Conservation (phyloP, 1,284 basidiomycete species). For the Boletus sp. region DNA sequence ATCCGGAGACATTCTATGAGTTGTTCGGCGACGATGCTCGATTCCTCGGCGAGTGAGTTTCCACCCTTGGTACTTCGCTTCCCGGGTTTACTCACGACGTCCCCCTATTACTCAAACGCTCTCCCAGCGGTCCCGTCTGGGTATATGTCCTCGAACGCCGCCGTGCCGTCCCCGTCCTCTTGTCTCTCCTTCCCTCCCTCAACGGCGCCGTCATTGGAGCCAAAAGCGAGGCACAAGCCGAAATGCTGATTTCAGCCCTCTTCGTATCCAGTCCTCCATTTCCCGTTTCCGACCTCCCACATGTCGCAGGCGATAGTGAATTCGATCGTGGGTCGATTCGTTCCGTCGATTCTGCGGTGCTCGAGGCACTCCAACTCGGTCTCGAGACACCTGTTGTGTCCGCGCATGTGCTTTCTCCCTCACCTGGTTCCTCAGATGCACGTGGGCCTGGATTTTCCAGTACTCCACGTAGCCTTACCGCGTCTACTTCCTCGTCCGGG, state of each 20-base stretch:
- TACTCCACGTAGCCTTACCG: constrained; percentile 18
- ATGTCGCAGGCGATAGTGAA: constrained; percentile 36
- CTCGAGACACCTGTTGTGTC: constrained; percentile 43
- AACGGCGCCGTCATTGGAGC: constrained; percentile 72
- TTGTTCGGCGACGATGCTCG: constrained; percentile 73
- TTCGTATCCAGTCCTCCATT: constrained; percentile 79
- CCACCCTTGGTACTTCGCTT: constrained; percentile 4
- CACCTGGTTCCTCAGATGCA: constrained; percentile 36
- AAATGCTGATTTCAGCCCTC: constrained; percentile 70
- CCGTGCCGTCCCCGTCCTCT: constrained; percentile 73
- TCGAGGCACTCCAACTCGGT: constrained; percentile 44
- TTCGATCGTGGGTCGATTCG: constrained; percentile 43
- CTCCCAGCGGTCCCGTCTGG: constrained; percentile 73
- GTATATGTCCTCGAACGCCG: constrained; percentile 80
- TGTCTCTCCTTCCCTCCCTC: constrained; percentile 71
- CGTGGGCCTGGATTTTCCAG: constrained; percentile 22
- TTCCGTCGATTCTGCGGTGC: constrained; percentile 46
- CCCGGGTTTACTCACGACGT: constrained; percentile 3
- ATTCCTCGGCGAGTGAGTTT: constrained; percentile 68
- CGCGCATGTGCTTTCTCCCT: constrained; percentile 43
- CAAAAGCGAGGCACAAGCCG: constrained; percentile 59
- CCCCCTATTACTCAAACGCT: constrained; percentile 1
- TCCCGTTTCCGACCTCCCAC: constrained; percentile 61
- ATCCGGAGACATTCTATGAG: constrained; percentile 72
- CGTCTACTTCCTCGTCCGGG: constrained; percentile 35